Evolutionary conservation across 768 basidiomycete genomes (phyloP).

Genomic region (Boletus subcaerulescens): DNA sequence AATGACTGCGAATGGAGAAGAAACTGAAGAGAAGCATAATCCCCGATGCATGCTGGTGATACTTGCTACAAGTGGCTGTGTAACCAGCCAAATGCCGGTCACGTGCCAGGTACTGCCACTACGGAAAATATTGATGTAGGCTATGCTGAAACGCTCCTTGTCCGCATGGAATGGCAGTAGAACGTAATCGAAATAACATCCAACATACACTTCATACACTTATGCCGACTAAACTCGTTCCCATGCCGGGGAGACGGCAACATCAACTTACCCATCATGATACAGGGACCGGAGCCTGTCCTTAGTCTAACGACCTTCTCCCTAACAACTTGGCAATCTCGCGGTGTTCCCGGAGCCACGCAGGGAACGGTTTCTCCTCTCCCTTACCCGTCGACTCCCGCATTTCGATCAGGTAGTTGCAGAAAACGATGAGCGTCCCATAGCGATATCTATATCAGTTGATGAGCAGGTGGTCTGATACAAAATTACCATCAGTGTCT

Average conservation of each 20-base stretch:
- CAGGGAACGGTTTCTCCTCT: constrained; percentile 59
- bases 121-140: not conserved
- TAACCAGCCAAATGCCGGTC: constrained; percentile 9
- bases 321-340: constrained; percentile 78
- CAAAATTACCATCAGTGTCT: constrained; percentile 22
- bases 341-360: constrained; percentile 78
- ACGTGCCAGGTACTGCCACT: constrained; percentile 11
- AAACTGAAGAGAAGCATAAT: constrained; percentile 8
- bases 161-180: too few relatives aligned
- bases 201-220: too few relatives aligned
- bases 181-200: too few relatives aligned
- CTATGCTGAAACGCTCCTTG: too few relatives aligned
- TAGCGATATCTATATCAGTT: constrained; percentile 65
- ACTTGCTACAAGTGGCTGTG: constrained; percentile 20
- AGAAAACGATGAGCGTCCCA: constrained; percentile 88
- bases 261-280: not conserved
- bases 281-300: not conserved
- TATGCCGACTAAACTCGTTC: not conserved
- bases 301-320: constrained; percentile 65
- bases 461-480: constrained; percentile 5
- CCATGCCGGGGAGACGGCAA: not conserved
- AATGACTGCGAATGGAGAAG: not conserved
- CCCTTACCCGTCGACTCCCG: constrained; percentile 38
- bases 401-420: constrained; percentile 88
- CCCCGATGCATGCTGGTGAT: not conserved